Evolutionary conservation across 177 flowering plant species (phyloP).

Genomic region (Vitis hybrid): DNA sequence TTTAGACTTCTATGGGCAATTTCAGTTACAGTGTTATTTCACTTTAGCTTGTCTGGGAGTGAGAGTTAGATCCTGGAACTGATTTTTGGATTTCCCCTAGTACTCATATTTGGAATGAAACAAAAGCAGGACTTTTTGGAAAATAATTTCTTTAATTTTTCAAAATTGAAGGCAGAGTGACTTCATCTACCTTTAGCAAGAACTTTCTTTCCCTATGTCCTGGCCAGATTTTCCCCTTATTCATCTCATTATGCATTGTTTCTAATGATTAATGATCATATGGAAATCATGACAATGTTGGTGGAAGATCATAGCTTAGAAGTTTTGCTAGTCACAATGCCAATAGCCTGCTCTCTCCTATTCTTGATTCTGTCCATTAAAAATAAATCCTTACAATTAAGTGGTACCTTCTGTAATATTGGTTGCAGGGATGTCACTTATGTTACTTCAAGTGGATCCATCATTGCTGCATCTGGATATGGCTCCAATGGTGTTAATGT

Average conservation of each 20-base stretch:
- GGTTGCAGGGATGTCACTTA: slow-evolving; percentile 80
- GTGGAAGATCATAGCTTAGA: not conserved
- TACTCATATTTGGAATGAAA: not conserved
- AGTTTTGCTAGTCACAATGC: too few species aligned
- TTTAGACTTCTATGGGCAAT: not conserved
- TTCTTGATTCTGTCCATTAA: not conserved
- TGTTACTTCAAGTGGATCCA: slow-evolving; percentile 86
- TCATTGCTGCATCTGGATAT: slow-evolving; percentile 87
- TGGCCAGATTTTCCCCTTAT: too few species aligned
- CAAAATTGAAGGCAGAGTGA: not conserved
- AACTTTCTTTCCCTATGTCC: too few species aligned
- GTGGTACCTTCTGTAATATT: not conserved
- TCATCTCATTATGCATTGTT: too few species aligned
- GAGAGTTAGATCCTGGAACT: not conserved
- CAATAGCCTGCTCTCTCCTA: not conserved
- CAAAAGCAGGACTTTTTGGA: not conserved
- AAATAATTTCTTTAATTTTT: not conserved
- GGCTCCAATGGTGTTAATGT: slow-evolving; percentile 76
- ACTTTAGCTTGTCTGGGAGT: not conserved
- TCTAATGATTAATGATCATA: too few species aligned
- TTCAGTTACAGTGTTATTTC: not conserved
- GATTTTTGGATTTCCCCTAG: not conserved
- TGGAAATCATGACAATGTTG: not conserved
- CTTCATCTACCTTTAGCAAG: too few species aligned
- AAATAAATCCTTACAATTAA: not conserved